A percentile compares a stretch with the other conserved stretches of the same genome.
Evolutionary conservation across 805 yeast genomes (phyloP).

Genomic region (Cyberlindnera mrakii): DNA sequence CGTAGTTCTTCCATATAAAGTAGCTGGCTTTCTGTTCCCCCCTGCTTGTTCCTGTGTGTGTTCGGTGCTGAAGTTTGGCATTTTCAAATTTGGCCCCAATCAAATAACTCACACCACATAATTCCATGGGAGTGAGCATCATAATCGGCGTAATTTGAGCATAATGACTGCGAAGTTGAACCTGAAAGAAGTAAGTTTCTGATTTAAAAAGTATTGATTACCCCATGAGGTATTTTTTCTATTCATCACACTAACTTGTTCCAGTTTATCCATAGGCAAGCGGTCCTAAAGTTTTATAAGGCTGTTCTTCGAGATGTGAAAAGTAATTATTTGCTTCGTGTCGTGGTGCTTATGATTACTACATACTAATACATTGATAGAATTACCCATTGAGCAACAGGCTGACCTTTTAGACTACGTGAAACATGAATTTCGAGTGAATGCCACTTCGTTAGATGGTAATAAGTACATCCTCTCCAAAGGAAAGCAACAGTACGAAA

Average conservation of each 20-base stretch:
- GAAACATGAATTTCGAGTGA: conserved; percentile 4
- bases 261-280: conserved; percentile 14
- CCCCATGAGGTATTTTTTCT: background rate
- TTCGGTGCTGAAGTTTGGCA: too few relatives aligned
- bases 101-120: too few relatives aligned
- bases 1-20: background rate
- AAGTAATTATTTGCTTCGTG: conserved; percentile 5
- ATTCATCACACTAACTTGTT: conserved; percentile 1
- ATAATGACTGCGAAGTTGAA: background rate
- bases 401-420: conserved; percentile 3
- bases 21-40: too few relatives aligned
- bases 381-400: conserved; percentile 3
- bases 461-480: conserved; percentile 8
- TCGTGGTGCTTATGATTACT: too few relatives aligned
- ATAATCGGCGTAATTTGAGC: background rate
- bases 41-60: too few relatives aligned
- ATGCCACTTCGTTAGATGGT: conserved; percentile 4
- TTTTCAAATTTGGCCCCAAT: too few relatives aligned
- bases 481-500: conserved; percentile 7
- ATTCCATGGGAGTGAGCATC: too few relatives aligned
- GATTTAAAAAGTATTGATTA: too few relatives aligned
- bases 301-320: conserved; percentile 8
- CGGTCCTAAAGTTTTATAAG: conserved; percentile 10
- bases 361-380: background rate
- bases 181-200: background rate